These are phyloP conservation scores for Cytospora schulzeri DNA, from an alignment of 2,329 filamentous ascomycete species.

Conservation along the genomic window DNA sequence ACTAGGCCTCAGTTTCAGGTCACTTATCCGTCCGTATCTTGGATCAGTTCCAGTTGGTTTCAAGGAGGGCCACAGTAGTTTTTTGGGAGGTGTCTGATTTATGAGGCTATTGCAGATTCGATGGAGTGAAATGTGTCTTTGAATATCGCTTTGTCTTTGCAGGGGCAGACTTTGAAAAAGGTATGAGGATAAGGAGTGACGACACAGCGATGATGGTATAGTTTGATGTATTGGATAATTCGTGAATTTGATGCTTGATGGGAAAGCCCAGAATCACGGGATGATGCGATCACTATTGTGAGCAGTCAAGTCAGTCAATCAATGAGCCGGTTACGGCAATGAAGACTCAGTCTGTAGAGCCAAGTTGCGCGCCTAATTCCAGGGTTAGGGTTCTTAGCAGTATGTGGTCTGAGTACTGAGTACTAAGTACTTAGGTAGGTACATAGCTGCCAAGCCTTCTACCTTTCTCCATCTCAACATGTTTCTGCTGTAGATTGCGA, in stretches of 20 bases:
- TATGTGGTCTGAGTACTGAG: too few relatives aligned
- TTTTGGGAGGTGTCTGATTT: not conserved
- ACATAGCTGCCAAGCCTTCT: too few relatives aligned
- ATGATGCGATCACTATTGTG: not conserved
- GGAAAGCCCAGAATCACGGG: not conserved
- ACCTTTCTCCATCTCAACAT: too few relatives aligned
- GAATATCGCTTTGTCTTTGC: not conserved
- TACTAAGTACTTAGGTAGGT: too few relatives aligned
- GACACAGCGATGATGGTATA: not conserved
- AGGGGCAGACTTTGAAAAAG: not conserved
- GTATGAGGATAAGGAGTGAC: not conserved
- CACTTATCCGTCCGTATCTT: not conserved
- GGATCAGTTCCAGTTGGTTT: not conserved
- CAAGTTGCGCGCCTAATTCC: not conserved
- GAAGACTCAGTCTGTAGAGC: not conserved
- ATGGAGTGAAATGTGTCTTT: not conserved
- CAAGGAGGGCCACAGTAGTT: not conserved
- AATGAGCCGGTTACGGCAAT: not conserved
- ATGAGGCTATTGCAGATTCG: not conserved
- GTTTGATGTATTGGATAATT: not conserved
- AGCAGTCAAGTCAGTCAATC: not conserved
- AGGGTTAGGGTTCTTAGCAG: not conserved
- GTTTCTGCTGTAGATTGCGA: too few relatives aligned
- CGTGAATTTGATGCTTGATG: not conserved
- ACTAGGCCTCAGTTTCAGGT: not conserved